Conservation (phyloP, 805 yeast species). For the Danielozyma ontarioensis region DNA sequence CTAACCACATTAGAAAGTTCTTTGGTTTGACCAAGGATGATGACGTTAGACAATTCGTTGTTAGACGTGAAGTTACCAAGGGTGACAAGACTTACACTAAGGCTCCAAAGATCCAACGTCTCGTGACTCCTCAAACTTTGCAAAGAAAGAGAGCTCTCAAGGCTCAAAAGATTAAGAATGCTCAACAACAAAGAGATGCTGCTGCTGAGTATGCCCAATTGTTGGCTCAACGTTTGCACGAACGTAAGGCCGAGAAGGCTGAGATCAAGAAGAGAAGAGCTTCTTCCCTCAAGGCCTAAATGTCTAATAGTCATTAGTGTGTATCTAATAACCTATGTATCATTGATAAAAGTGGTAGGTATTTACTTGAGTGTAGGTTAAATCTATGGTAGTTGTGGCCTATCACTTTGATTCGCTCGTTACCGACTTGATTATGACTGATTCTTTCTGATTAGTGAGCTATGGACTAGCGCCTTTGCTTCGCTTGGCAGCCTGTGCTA, state of each 20-base stretch:
- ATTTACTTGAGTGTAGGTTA: no score
- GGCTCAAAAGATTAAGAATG: conserved; percentile 91
- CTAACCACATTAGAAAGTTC: conserved; percentile 99
- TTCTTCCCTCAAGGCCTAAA: conserved; percentile 90
- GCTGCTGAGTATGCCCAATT: conserved; percentile 99
- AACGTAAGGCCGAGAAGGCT: conserved; percentile 97
- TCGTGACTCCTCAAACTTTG: conserved; percentile 97
- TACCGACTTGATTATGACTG: no score
- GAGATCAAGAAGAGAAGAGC: conserved; percentile 99
- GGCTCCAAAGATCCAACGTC: conserved; percentile 99
- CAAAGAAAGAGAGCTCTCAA: conserved; percentile 98
- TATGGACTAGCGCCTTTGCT: not conserved
- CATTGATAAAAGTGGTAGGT: no score
- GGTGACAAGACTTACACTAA: conserved; percentile 98
- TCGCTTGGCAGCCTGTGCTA: not conserved
- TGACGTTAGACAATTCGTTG: conserved; percentile 77
- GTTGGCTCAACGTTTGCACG: conserved; percentile 96
- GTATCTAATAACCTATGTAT: no score
- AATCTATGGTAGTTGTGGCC: no score
- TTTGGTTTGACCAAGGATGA: conserved; percentile 95
- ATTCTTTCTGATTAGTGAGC: no score
- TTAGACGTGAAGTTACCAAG: conserved; percentile 97
- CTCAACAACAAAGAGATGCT: conserved; percentile 99
- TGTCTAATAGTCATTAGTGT: no score
- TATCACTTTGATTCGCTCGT: no score